phyloP scores from a whole-genome alignment of 2,329 filamentous ascomycete genomes.

The Fusarium nanum region DNA sequence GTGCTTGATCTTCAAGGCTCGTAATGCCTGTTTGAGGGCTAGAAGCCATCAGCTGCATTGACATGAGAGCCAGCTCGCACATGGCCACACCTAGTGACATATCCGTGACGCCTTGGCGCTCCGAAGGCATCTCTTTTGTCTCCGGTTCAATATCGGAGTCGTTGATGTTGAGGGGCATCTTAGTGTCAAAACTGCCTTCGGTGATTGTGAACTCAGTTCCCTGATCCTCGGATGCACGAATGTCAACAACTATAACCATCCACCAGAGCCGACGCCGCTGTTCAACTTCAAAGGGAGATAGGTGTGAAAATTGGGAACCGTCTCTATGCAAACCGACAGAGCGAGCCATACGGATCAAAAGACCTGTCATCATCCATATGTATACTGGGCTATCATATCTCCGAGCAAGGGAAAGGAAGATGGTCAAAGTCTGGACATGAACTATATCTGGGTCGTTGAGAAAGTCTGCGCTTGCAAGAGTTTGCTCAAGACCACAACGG shows the following conservation, averaged over 20 bases:
- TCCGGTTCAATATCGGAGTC: constrained; percentile 63
- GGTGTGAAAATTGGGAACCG: constrained; percentile 60
- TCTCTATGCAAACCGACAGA: constrained; percentile 69
- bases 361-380: constrained; percentile 72
- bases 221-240: constrained; percentile 69
- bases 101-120: constrained; percentile 66
- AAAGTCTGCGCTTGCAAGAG: constrained; percentile 71
- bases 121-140: constrained; percentile 58
- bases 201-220: constrained; percentile 63
- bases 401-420: constrained; percentile 67
- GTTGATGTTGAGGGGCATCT: constrained; percentile 68
- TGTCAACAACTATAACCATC: constrained; percentile 69
- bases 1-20: constrained; percentile 55
- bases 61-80: constrained; percentile 51
- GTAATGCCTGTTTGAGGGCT: constrained; percentile 44
- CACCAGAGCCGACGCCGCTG: constrained; percentile 73
- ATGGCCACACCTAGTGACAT: constrained; percentile 57
- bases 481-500: constrained; percentile 67
- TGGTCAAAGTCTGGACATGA: constrained; percentile 69
- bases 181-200: constrained; percentile 62
- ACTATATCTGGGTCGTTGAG: constrained; percentile 68
- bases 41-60: constrained; percentile 53
- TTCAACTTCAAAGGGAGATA: constrained; percentile 71
- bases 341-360: constrained; percentile 68
- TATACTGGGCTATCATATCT: constrained; percentile 64